phyloP scores from a whole-genome alignment of 2,329 filamentous ascomycete genomes.

The Blastomyces silverae region DNA sequence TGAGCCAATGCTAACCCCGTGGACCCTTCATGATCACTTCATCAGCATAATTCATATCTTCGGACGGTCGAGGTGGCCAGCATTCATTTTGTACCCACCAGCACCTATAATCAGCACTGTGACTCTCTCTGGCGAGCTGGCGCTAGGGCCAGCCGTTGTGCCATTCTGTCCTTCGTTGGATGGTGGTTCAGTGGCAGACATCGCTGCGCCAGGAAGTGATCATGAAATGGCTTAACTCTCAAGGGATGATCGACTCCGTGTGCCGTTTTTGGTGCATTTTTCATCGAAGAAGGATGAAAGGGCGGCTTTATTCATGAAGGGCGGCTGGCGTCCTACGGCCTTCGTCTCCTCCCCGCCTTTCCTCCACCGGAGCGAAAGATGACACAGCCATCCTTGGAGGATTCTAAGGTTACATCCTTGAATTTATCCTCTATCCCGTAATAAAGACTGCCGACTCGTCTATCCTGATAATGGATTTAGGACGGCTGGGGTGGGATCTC shows the following conservation, averaged over 20 bases:
- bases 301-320: neutral
- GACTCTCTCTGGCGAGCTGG: neutral
- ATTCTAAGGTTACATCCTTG: neutral
- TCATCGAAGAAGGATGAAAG: neutral
- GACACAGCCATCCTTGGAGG: neutral
- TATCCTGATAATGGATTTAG: neutral
- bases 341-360: neutral
- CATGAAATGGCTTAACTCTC: neutral
- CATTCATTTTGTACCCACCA: neutral
- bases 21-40: neutral
- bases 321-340: neutral
- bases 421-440: neutral
- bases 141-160: neutral
- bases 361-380: neutral
- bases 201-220: neutral
- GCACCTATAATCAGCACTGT: constrained; percentile 7
- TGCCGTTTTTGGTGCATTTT: neutral
- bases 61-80: neutral
- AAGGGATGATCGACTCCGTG: neutral
- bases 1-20: constrained; percentile 10
- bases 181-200: neutral
- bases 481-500: neutral
- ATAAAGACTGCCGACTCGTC: neutral
- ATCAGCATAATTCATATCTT: neutral
- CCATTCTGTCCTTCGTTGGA: neutral